These are phyloP conservation scores for Xylariaceae sp. DNA, from an alignment of 2,329 filamentous ascomycete genomes.

Conservation along the genomic window DNA sequence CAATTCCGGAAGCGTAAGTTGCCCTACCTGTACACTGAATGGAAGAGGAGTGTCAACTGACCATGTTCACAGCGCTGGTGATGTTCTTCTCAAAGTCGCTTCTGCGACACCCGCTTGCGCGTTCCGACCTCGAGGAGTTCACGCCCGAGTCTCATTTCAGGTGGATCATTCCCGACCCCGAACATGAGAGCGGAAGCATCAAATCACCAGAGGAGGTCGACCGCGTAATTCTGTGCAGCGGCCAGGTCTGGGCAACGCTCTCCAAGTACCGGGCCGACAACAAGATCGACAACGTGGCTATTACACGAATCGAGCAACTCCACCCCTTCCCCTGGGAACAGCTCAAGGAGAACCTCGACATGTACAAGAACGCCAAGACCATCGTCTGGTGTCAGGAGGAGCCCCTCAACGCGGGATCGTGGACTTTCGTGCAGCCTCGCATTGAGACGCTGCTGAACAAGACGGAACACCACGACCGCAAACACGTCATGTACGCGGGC, in stretches of 20 bases:
- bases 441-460: conserved; percentile 94
- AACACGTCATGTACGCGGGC: conserved; percentile 96
- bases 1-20: conserved; percentile 96
- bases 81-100: conserved; percentile 99
- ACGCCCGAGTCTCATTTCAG: conserved; percentile 79
- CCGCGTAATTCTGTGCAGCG: conserved; percentile 87
- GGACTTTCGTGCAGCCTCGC: conserved; percentile 94
- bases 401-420: conserved; percentile 92
- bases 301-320: conserved; percentile 94
- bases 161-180: conserved; percentile 90
- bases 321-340: conserved; percentile 99
- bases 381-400: conserved; percentile 98
- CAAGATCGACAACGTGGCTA: conserved; percentile 80
- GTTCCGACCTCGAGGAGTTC: conserved; percentile 87
- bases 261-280: conserved; percentile 85
- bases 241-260: conserved; percentile 87
- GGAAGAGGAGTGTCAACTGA: conserved; percentile 1
- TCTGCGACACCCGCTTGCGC: conserved; percentile 85
- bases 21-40: conserved; percentile 7
- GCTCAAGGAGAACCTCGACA: conserved; percentile 92
- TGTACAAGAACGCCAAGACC: conserved; percentile 94
- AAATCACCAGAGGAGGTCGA: conserved; percentile 80
- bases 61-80: conserved; percentile 59
- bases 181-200: conserved; percentile 68
- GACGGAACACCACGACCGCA: conserved; percentile 84